These are phyloP conservation scores for Globisporangium solare DNA, from an alignment of 352 stramenopile species.

Conservation along the genomic window DNA sequence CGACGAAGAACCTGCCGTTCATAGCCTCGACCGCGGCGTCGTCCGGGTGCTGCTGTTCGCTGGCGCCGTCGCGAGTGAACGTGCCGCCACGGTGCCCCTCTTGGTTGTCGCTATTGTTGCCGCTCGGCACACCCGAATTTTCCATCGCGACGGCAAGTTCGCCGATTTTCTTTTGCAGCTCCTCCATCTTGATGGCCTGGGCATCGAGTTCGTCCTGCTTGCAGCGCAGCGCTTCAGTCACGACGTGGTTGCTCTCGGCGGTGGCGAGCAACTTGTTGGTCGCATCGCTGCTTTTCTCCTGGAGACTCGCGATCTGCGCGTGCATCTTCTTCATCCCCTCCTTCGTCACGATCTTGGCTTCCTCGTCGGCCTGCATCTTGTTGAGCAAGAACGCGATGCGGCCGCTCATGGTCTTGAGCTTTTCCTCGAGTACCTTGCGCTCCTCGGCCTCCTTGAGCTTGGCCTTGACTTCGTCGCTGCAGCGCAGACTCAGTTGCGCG, in stretches of 20 bases:
- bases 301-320: conserved; percentile 84
- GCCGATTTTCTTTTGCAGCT: conserved; percentile 69
- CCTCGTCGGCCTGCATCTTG: conserved; percentile 96
- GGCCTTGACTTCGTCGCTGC: conserved; percentile 91
- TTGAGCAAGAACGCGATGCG: conserved; percentile 94
- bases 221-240: conserved; percentile 87
- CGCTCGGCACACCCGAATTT: conserved; percentile 30
- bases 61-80: conserved; percentile 15
- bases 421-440: conserved; percentile 91
- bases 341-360: conserved; percentile 89
- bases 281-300: conserved; percentile 87
- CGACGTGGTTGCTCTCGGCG: conserved; percentile 90
- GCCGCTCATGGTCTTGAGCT: conserved; percentile 90
- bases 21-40: conserved; percentile 47
- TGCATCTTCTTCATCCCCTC: conserved; percentile 95
- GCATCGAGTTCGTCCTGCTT: conserved; percentile 90
- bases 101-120: conserved; percentile 18
- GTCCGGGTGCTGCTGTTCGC: conserved; percentile 36
- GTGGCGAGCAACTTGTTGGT: conserved; percentile 87
- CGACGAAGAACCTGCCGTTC: conserved; percentile 85
- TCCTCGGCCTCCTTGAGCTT: conserved; percentile 92
- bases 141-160: conserved; percentile 54
- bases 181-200: conserved; percentile 75
- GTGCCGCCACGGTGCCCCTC: conserved; percentile 16
- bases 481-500: conserved; percentile 86